These are phyloP conservation scores for Coelastrella sp. DNA, from an alignment of 139 green algal genomes.

Conservation along the genomic window DNA sequence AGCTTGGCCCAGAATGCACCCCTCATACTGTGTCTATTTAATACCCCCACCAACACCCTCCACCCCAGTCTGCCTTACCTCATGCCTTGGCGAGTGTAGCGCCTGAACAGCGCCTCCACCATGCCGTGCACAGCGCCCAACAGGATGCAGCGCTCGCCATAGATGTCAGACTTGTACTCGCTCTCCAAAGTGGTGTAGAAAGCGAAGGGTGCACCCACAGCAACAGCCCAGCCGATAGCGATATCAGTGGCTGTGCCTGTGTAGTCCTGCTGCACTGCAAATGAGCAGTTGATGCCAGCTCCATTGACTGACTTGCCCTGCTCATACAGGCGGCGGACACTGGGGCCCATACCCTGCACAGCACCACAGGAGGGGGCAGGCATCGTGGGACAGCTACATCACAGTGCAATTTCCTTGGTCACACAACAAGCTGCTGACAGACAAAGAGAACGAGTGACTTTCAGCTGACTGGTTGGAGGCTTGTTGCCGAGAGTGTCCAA, in stretches of 20 bases:
- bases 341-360: constrained; percentile 96
- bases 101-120: constrained; percentile 96
- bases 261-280: constrained; percentile 99
- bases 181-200: constrained; percentile 98
- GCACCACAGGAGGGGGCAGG: no score
- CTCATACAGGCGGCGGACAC: constrained; percentile 97
- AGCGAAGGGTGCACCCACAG: constrained; percentile 95
- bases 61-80: constrained; percentile 56
- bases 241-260: constrained; percentile 95
- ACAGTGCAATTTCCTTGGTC: not conserved
- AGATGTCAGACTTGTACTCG: constrained; percentile 99
- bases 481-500: not conserved
- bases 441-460: not conserved
- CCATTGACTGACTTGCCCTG: constrained; percentile 99
- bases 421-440: no score
- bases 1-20: no score
- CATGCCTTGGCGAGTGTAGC: constrained; percentile 90
- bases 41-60: no score
- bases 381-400: not conserved
- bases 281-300: constrained; percentile 99
- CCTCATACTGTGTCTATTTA: no score
- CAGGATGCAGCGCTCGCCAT: constrained; percentile 97
- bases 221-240: constrained; percentile 97
- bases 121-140: constrained; percentile 99
- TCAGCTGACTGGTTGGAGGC: not conserved